Percentiles rank a stretch among this genome's conserved stretches.
Evolutionary conservation across 2,329 filamentous ascomycete genomes (phyloP).

Genomic region (Calonectria multiphialidica): DNA sequence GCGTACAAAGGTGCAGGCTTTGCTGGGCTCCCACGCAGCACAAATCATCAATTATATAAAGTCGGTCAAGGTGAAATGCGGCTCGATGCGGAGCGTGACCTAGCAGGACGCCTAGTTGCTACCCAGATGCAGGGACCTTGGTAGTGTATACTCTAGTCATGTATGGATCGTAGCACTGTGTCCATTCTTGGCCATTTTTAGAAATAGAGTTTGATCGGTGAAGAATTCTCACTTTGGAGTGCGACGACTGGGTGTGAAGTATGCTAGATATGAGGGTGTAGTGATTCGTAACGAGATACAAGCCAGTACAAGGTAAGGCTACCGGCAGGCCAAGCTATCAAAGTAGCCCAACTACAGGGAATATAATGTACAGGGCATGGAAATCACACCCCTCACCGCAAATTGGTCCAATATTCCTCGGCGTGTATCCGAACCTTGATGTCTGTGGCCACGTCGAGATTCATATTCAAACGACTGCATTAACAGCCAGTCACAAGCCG

Average conservation of each 20-base stretch:
- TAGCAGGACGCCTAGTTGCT: neutral
- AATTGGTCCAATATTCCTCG: neutral
- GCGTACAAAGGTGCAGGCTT: neutral
- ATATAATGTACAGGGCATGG: neutral
- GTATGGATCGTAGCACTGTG: neutral
- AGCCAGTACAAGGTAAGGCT: neutral
- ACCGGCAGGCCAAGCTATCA: neutral
- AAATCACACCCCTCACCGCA: slow-evolving; percentile 1
- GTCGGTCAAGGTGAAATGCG: slow-evolving; percentile 4
- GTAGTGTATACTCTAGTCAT: neutral
- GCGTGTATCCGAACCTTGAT: neutral
- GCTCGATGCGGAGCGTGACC: neutral
- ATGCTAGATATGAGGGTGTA: neutral
- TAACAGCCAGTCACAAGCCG: neutral
- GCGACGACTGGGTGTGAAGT: neutral
- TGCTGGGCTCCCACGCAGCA: neutral
- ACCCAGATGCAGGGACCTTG: slow-evolving; percentile 8
- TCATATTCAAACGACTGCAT: neutral
- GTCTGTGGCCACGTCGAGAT: neutral
- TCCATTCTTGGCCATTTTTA: neutral
- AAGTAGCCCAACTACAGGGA: neutral
- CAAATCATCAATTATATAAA: neutral
- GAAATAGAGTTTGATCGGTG: slow-evolving; percentile 10
- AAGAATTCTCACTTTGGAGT: neutral
- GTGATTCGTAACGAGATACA: slow-evolving; percentile 3